These are phyloP conservation scores for Plasmodium berghei DNA, from an alignment of 169 alveolate species.

Conservation along the genomic window DNA sequence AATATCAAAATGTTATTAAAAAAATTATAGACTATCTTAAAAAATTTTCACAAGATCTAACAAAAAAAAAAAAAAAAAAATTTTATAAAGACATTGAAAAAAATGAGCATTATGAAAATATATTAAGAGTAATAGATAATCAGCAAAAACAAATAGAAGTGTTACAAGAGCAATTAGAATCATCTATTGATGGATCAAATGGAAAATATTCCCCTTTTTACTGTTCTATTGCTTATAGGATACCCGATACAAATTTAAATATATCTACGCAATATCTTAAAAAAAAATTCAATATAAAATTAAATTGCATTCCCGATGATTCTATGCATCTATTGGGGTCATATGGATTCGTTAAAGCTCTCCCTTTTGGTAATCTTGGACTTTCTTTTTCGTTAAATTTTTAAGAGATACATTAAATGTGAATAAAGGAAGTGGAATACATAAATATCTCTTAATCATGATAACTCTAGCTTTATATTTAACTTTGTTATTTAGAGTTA, in stretches of 20 bases:
- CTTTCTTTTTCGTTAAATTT: conserved; percentile 78
- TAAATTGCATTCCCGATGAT: conserved; percentile 87
- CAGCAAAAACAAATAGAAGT: conserved; percentile 84
- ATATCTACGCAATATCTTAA: conserved; percentile 77
- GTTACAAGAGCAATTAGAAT: conserved; percentile 58
- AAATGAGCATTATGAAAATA: conserved; percentile 66
- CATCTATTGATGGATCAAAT: conserved; percentile 38
- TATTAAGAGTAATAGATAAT: conserved; percentile 76
- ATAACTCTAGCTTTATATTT: too few relatives aligned
- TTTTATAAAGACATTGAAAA: conserved; percentile 40
- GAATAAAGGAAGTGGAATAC: too few relatives aligned
- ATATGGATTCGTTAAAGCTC: conserved; percentile 84
- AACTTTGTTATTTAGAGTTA: too few relatives aligned
- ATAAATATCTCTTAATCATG: too few relatives aligned
- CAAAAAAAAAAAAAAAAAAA: conserved; percentile 49
- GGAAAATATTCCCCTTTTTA: conserved; percentile 78
- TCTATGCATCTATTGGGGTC: conserved; percentile 81
- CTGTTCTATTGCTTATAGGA: conserved; percentile 84
- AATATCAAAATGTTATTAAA: conserved; percentile 52
- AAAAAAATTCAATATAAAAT: conserved; percentile 80
- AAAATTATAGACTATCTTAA: conserved; percentile 77
- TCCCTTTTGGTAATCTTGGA: conserved; percentile 85
- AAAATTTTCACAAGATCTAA: conserved; percentile 57
- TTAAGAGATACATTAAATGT: conserved; percentile 3
- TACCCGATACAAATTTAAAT: conserved; percentile 84